Evolutionary conservation across 2,329 filamentous ascomycete species (phyloP), one percentile per base, ranked within the genome.

Genomic region (Fusarium floridanum): DNA sequence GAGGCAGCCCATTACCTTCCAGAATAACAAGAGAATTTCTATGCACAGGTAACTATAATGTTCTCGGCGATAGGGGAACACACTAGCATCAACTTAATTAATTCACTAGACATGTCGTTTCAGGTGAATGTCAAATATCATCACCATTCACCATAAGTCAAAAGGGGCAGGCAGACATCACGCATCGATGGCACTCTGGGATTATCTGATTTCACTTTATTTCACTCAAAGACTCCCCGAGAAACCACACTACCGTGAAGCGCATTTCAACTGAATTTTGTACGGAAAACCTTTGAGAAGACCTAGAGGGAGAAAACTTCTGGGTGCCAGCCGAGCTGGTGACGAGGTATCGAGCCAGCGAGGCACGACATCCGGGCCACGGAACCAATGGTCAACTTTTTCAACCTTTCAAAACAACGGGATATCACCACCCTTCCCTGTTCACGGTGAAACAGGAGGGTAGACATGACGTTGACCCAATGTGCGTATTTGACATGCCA

Each of bases 381-480:
- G 64, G 69, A 73, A 80, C 76, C 78, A 75, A 76, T 79, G 77
- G 77, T 78, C 79, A 80, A 81, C 75, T 78, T 78, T 77, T 79
- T 78, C 74, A 74, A 74, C 71, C 74, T 79, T 78, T 80, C 78
- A 80, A 80, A 79, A 79, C 78, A 79, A 80, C 78, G 76, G 67
- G 67, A 77, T 74, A 76, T 76, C 66, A 43, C 74, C 57, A 66
- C 53, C 53, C 53, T 37, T 20, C 22, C 24, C 24, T 48, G 43
- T 14, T 22, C 43, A 48, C 43, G 43, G 14, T 24, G 43, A 27
- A 22, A 48, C n/a, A 64, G 67, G 67, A 59, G 39, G 61, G 60
- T 74, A 65, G 68, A 73, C 76, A 75, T 70, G 66, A 68, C 68
- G 71, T 76, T 76, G 75, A 76, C 76, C 76, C 77, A 53, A 70